Base-by-base conservation (phyloP, 179 eudicot genomes). In the Pouteria campechiana region DNA sequence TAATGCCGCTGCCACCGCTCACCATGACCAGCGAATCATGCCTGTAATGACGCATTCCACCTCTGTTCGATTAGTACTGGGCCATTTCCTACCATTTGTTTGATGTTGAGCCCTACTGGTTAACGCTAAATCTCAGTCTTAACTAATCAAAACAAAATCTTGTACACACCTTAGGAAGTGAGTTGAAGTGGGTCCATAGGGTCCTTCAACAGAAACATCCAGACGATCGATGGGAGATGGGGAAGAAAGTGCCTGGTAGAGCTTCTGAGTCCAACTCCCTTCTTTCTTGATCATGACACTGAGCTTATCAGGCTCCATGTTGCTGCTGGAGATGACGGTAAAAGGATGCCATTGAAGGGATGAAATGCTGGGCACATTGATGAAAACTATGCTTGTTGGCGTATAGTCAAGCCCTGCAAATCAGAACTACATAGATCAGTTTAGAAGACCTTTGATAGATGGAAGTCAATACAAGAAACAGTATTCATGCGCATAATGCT, bases 321-420 rank as follows among this genome's bases (percentile, higher is more conserved):
- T 75, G 24, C 73, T 62, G 53, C 52, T 78, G 41, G 95, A 88
- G 37, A 56, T 75, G 11, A 88, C 53, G 0, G 93, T 78, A 31
- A 78, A 88, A 30, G 97, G 93, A 41, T 88, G 95, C 93, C 88
- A 84, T 29, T 88, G 85, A 33, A 78, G 29, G 62, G 62, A 77
- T 7, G 88, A 88, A 35, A 88, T 54, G 37, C 60, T 64, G 1
- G 88, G 80, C 22, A 64, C 63, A 2, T 77, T 63, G 20, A 84
- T 20, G 27, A 84, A 80, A 44, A 80, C 46, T 35, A 49, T 69
- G 62, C 93, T 86, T 7, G 78, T 39, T 1, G 78, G 78, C 51
- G 59, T 79, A 45, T 82, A 76, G 21, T 58, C 34, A 60, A 46
- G 2, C 19, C 79, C 69, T 61, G 50, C 7, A 32, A 8, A 15